phyloP scores from a whole-genome alignment of 2,329 filamentous ascomycete species.

The Sarocladiaceae sp. region DNA sequence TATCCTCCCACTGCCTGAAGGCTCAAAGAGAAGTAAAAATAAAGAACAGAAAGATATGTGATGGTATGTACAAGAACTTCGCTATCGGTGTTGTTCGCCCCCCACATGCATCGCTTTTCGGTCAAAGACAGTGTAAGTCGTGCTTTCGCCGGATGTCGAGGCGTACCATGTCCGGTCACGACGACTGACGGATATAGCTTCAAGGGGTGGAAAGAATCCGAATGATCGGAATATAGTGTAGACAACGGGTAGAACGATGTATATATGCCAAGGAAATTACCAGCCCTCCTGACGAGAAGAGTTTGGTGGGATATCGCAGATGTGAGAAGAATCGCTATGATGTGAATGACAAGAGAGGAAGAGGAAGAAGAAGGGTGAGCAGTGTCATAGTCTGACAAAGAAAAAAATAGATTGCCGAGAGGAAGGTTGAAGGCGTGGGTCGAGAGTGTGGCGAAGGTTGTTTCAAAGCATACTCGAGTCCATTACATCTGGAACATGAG shows the following conservation, averaged over 20 bases:
- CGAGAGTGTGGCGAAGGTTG: no score
- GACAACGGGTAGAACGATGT: background rate
- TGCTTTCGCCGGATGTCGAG: no score
- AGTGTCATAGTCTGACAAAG: background rate
- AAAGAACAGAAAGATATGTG: background rate
- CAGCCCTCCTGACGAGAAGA: background rate
- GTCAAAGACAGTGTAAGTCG: background rate
- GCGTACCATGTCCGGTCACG: no score
- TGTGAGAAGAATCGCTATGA: background rate
- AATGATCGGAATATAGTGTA: background rate
- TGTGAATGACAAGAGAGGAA: slow-evolving; percentile 8
- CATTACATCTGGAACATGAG: slow-evolving; percentile 22
- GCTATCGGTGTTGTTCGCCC: background rate
- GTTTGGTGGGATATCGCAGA: slow-evolving; percentile 3
- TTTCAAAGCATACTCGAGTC: no score
- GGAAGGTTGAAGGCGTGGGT: background rate
- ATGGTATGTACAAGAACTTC: background rate
- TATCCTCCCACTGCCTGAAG: no score
- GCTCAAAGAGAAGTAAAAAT: background rate
- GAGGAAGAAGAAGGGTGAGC: slow-evolving; percentile 10
- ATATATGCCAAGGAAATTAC: slow-evolving; percentile 2
- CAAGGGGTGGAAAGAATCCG: no score
- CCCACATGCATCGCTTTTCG: background rate
- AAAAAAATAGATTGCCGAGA: no score
- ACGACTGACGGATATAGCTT: no score